Conservation (phyloP, 2,329 filamentous ascomycete genomes). For the Thelonectria olida region DNA sequence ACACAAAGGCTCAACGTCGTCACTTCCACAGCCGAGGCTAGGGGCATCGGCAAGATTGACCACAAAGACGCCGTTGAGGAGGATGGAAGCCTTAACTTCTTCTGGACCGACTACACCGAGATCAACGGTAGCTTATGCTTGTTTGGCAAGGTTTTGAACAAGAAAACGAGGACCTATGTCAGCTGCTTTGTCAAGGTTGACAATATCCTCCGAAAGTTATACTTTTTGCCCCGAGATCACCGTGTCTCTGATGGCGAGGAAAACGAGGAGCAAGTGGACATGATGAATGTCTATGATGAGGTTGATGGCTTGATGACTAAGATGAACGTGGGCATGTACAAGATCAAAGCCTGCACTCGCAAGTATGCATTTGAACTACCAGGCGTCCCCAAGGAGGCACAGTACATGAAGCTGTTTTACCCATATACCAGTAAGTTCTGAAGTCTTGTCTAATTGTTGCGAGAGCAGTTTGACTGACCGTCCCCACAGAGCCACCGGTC, state of each 20-base stretch:
- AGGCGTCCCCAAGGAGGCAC: conserved; percentile 84
- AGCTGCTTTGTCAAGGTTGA: conserved; percentile 97
- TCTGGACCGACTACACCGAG: conserved; percentile 97
- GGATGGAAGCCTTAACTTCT: conserved; percentile 91
- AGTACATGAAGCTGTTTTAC: conserved; percentile 96
- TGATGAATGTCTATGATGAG: conserved; percentile 90
- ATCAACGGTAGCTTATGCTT: conserved; percentile 90
- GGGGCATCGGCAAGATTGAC: conserved; percentile 80
- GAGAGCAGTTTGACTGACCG: conserved; percentile 26
- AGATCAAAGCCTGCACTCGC: conserved; percentile 87
- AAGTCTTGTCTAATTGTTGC: neutral
- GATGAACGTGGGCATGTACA: conserved; percentile 87
- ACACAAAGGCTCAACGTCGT: conserved; percentile 87
- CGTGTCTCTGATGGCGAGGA: conserved; percentile 67
- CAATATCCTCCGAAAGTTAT: conserved; percentile 91
- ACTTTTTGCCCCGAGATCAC: conserved; percentile 83
- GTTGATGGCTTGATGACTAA: conserved; percentile 89
- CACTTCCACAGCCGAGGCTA: conserved; percentile 74
- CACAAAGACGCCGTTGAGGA: conserved; percentile 89
- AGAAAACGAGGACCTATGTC: conserved; percentile 78
- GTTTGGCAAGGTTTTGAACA: conserved; percentile 96
- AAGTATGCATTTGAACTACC: conserved; percentile 97
- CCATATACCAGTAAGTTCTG: conserved; percentile 76
- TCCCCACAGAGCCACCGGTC: conserved; percentile 67
- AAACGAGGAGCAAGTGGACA: conserved; percentile 81